Evolutionary conservation across 768 basidiomycete species (phyloP), one percentile per base, ranked within the genome.

Genomic region (Mycena galericulata): DNA sequence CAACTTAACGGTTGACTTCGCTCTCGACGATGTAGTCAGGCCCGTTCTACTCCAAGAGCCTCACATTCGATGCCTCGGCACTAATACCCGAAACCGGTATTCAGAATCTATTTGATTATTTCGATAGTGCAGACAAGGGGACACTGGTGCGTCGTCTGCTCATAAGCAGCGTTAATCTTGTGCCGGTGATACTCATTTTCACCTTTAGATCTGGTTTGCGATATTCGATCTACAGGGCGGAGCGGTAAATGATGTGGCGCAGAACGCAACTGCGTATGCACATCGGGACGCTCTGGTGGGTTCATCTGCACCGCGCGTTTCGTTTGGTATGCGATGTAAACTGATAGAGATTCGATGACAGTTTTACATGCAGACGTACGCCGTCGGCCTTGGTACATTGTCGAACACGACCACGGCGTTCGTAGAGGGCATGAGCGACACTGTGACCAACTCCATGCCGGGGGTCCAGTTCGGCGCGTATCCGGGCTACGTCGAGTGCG

Each of bases 401-500:
- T 66, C 72, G n/a, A 36, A 67, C 36, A 36, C 22, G 32, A 67
- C 62, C 18, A 58, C 40, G 4, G 54, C 59, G 27, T 72, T 67
- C 43, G 65, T 70, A 17, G 40, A 38, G 3, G 49, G 40, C 18
- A 70, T 72, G 56, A 70, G 53, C 61, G 57, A 55, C 30, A 41
- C 45, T 4, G 49, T 72, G 2, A 67, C 55, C 9, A 43, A 46
- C 29, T 57, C 68, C 14, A 67, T 72, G 68, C 72, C 72, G 15
- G 72, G 68, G 12, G 57, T 56, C 32, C n/a, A 53, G 22, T 69
- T 72, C 22, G 72, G 72, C 30, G 72, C 68, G 1, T 72, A 72
- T 40, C 61, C 72, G 6, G 72, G 69, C n/a, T 72, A 72, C 15
- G 72, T 72, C 20, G 72, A 70, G 71, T 72, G 51, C 38, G 71